phyloP scores from a whole-genome alignment of 176 grass and related monocot species.

The Carex pumila region DNA sequence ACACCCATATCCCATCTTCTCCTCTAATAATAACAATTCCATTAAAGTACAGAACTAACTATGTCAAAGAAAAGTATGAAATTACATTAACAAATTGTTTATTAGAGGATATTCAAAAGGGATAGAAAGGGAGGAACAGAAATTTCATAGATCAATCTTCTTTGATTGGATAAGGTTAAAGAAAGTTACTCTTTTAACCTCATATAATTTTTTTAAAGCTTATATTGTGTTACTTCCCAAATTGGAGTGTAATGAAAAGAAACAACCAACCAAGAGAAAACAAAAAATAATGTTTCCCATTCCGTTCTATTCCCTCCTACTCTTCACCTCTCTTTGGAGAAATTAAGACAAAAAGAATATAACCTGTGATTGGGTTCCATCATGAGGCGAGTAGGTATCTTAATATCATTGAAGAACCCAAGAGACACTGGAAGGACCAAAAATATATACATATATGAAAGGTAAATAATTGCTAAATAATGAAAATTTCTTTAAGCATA shows the following conservation, averaged over 20 bases:
- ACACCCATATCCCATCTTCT: conserved; percentile 66
- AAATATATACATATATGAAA: conserved; percentile 17
- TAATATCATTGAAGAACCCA: conserved; percentile 84
- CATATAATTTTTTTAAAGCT: neutral
- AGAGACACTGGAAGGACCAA: conserved; percentile 66
- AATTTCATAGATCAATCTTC: neutral
- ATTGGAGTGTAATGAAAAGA: neutral
- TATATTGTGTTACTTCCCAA: neutral
- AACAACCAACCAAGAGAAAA: neutral
- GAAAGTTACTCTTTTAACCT: neutral
- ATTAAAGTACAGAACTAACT: neutral
- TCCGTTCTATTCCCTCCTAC: neutral
- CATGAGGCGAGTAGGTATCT: conserved; percentile 48
- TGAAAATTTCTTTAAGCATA: conserved; percentile 6
- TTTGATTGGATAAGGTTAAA: neutral
- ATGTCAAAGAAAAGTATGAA: neutral
- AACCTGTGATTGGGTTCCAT: conserved; percentile 40
- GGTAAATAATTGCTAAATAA: conserved; percentile 8
- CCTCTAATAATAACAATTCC: conserved; percentile 27
- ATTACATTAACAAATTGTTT: neutral
- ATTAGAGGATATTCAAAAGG: neutral
- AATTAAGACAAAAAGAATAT: neutral
- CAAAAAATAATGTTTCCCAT: neutral
- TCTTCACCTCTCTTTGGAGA: neutral
- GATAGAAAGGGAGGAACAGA: neutral